Percentiles rank a stretch among this genome's conserved stretches.
Evolutionary conservation across 2,329 filamentous ascomycete genomes (phyloP).

Genomic region (Penicillium sp.): DNA sequence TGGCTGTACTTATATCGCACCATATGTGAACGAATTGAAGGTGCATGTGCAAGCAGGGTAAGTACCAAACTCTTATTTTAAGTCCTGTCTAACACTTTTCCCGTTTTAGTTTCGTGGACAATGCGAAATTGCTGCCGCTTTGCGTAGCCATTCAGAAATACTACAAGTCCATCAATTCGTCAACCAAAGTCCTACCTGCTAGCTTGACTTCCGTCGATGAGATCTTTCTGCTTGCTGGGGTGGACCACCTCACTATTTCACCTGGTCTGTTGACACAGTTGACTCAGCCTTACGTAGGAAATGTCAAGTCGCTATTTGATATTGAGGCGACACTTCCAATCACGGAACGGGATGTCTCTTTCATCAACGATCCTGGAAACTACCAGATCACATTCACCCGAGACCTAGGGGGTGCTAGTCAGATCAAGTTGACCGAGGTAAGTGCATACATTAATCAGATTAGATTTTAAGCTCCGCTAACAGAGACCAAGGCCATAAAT

Average conservation of each 20-base stretch:
- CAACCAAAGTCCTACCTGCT: conserved; percentile 57
- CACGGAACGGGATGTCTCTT: conserved; percentile 24
- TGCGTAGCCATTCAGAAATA: conserved; percentile 55
- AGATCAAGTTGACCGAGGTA: conserved; percentile 52
- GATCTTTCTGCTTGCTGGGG: conserved; percentile 58
- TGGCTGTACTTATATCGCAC: conserved; percentile 62
- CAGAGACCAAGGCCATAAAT: conserved; percentile 49
- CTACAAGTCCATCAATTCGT: conserved; percentile 42
- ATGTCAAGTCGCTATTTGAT: conserved; percentile 34
- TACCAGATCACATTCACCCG: conserved; percentile 56
- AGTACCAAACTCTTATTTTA: not conserved
- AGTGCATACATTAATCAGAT: conserved; percentile 11
- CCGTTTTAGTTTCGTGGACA: conserved; percentile 27
- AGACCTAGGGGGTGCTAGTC: conserved; percentile 40
- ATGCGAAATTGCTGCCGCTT: conserved; percentile 45
- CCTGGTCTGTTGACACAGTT: conserved; percentile 54
- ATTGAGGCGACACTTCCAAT: conserved; percentile 12
- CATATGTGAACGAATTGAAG: conserved; percentile 64
- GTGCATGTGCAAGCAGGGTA: conserved; percentile 57
- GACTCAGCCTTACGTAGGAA: conserved; percentile 40
- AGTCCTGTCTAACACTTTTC: not conserved
- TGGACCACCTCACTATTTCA: conserved; percentile 60
- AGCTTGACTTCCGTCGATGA: conserved; percentile 59
- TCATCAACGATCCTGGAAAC: conserved; percentile 45
- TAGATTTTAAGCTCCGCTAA: not conserved